These are phyloP conservation scores for Gautieria morchelliformis DNA, from an alignment of 768 basidiomycete species.

Conservation along the genomic window DNA sequence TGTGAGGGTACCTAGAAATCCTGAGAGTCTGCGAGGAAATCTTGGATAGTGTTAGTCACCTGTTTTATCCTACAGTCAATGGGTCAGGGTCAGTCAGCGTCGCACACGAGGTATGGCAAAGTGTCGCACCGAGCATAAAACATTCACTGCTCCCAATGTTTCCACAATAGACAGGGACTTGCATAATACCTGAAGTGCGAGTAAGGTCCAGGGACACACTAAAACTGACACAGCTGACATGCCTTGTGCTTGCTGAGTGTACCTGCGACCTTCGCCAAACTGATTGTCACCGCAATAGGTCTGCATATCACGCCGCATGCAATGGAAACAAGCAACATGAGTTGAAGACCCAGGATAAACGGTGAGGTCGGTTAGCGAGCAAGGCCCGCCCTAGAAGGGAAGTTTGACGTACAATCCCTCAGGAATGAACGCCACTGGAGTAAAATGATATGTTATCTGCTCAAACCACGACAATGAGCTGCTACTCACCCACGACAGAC, in stretches of 20 bases:
- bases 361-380: not conserved
- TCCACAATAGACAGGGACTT: constrained; percentile 55
- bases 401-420: constrained; percentile 29
- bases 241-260: constrained; percentile 44
- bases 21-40: not conserved
- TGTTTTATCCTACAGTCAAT: constrained; percentile 36
- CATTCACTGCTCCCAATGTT: constrained; percentile 53
- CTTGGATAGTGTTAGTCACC: constrained; percentile 18
- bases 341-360: not conserved
- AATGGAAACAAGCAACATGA: not conserved
- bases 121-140: constrained; percentile 25
- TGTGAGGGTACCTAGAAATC: constrained; percentile 33
- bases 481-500: constrained; percentile 36
- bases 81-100: not conserved
- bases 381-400: not conserved
- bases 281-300: constrained; percentile 46
- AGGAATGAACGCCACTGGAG: constrained; percentile 34
- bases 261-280: constrained; percentile 35
- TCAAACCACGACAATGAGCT: not conserved
- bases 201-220: not conserved
- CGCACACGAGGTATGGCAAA: constrained; percentile 12
- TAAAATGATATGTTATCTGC: not conserved
- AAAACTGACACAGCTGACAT: constrained; percentile 25
- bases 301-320: constrained; percentile 8
- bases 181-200: constrained; percentile 14